Base-by-base conservation (phyloP, 2,329 filamentous ascomycete species). In the Botryotinia calthae region DNA sequence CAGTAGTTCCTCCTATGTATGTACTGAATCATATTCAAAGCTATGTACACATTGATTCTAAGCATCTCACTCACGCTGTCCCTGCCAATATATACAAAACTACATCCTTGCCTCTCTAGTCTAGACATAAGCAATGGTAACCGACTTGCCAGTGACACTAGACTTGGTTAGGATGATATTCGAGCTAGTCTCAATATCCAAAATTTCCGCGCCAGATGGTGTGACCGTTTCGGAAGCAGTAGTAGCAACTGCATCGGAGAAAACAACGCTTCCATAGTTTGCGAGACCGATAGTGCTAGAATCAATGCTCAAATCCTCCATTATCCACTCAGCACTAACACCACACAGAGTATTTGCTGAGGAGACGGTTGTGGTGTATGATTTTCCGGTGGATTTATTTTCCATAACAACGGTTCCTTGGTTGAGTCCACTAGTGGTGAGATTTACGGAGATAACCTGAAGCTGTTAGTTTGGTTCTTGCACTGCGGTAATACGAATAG, bases 321-420 rank as follows among this genome's bases (percentile, higher is more conserved):
- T 83, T 65, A 86, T 86, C 84, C 85, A 87, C 71, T 86, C 85
- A 2, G 84, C 85, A 69, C 85, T 86, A 70, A 82, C 78, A 42
- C 83, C 82, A n/a, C 80, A 82, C 25, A 86, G 79, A 20, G 71
- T 71, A 1, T 68, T n/a, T 2, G 44, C 66, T 4, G 81, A 81
- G 25, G 71, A 79, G 59, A 86, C 79, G 3, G 81, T 82, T 78
- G 85, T 81, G 70, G 80, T 82, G 42, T 83, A 84, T 4, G 76
- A 81, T 75, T 84, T 75, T 14, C 85, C 85, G 4, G 81, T 85
- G 5, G 81, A 82, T 63, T 81, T 75, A 75, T 87, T 87, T 74
- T 84, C 82, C 64, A 87, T 80, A 42, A 82, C 82, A 31, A 83
- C 82, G 0, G 81, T 81, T 37, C 85, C 85, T 44, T 16, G 4